Evolutionary conservation across 345 rosid species (phyloP), one percentile per base, ranked within the genome.

Genomic region (Sonneratia alba): DNA sequence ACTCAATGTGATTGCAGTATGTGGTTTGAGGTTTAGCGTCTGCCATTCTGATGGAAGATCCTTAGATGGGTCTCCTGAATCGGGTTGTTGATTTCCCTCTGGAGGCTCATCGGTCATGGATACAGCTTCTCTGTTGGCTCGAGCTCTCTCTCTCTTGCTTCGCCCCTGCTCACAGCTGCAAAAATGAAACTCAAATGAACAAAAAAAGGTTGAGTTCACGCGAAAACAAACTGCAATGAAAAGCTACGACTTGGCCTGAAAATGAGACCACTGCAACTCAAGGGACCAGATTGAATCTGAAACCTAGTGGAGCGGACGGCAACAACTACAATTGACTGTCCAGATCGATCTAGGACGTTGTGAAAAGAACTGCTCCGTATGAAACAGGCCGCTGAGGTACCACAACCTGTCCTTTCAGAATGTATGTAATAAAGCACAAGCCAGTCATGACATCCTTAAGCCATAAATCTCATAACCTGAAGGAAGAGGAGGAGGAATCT

Each of bases 401-500:
- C 71, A 83, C 81, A 74, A 80, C 85, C 72, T 87, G 97, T 27
- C 78, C 85, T 93, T 77, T 88, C 91, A 40, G 79, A 86, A 80
- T 82, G 87, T 70, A 83, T 91, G 78, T 85, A 92, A 55, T 0
- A 27, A 27, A 1, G 32, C 32, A 27, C 32, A 84, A 83, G 79
- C 79, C 82, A 81, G 80, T 71, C 72, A 74, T 72, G 24, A 86
- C 79, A 34, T 80, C 73, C 36, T 71, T 81, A 73, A 77, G 18
- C 82, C 84, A 83, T 85, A 85, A 81, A 86, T 87, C 68, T 81
- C 87, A 74, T 78, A 84, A 74, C 22, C 79, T 65, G 96, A 36
- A 69, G 95, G 89, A 0, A 97, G 99, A 3, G 89, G 92, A 36
- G 97, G 97, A 8, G 97, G 99, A 80, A 92, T 81, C 97, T 91